phyloP scores from a whole-genome alignment of 768 basidiomycete species.

The Lactifluus piperatus region DNA sequence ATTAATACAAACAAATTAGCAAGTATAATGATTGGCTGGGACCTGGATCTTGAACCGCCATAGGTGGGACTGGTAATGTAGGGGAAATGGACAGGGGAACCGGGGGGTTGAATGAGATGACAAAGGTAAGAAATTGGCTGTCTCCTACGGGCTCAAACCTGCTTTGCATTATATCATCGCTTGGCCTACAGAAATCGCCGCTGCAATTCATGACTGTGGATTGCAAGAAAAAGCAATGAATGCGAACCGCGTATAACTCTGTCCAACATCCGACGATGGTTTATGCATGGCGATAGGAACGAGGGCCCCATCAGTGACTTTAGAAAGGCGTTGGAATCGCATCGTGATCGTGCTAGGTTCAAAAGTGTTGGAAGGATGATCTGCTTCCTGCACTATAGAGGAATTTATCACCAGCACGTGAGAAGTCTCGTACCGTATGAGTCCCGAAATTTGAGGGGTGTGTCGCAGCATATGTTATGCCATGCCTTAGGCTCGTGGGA shows the following conservation, averaged over 20 bases:
- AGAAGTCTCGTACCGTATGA: background rate
- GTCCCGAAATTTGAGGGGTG: conserved; percentile 6
- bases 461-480: conserved; percentile 7
- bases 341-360: conserved; percentile 5
- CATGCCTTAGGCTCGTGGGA: conserved; percentile 2
- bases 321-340: background rate
- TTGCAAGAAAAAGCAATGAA: background rate
- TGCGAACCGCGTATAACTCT: background rate
- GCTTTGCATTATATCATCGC: background rate
- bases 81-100: background rate
- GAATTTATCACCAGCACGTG: too few species aligned
- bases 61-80: background rate
- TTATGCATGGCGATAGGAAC: background rate
- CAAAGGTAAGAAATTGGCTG: conserved; percentile 1
- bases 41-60: background rate
- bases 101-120: conserved; percentile 7
- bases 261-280: background rate
- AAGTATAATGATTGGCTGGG: background rate
- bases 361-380: background rate
- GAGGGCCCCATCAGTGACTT: background rate
- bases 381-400: background rate
- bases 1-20: background rate
- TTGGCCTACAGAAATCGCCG: background rate
- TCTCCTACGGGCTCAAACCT: background rate
- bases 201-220: too few species aligned